Conservation (phyloP, 768 basidiomycete species). For the Lentinula detonsa region DNA sequence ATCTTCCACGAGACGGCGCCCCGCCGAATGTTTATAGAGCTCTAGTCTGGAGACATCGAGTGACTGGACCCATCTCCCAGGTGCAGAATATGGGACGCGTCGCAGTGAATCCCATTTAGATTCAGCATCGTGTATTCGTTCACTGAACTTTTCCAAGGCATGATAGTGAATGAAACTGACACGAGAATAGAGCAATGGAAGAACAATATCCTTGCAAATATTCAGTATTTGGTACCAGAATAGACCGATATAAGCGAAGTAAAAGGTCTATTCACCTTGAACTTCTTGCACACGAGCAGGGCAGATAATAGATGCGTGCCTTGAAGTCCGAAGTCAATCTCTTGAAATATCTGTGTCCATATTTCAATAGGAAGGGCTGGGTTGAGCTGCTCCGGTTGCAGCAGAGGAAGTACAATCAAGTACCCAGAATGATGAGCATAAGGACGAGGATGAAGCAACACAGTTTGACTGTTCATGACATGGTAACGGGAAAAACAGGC, state of each 20-base stretch:
- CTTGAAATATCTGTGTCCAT: constrained; percentile 57
- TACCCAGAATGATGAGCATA: constrained; percentile 53
- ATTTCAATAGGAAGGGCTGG: constrained; percentile 63
- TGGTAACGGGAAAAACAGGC: neutral
- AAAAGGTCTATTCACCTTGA: constrained; percentile 28
- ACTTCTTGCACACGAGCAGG: constrained; percentile 37
- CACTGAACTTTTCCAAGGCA: constrained; percentile 51
- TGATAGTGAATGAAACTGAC: constrained; percentile 37
- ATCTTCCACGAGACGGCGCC: neutral
- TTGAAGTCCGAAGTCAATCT: constrained; percentile 18
- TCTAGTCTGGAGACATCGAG: constrained; percentile 63
- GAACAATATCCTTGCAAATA: constrained; percentile 46
- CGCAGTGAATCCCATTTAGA: constrained; percentile 84
- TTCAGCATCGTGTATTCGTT: constrained; percentile 57
- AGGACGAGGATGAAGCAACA: constrained; percentile 59
- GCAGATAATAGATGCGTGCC: constrained; percentile 26
- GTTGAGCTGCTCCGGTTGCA: constrained; percentile 46
- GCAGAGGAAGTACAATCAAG: constrained; percentile 62
- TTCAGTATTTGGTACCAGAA: neutral
- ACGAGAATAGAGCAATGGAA: constrained; percentile 62
- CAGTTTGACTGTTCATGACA: constrained; percentile 6
- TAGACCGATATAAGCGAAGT: neutral
- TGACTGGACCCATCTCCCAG: constrained; percentile 79
- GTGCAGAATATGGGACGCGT: constrained; percentile 80
- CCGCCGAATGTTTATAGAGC: constrained; percentile 12